phyloP scores from a whole-genome alignment of 2,329 filamentous ascomycete genomes.

The Botryosphaeria agaves region DNA sequence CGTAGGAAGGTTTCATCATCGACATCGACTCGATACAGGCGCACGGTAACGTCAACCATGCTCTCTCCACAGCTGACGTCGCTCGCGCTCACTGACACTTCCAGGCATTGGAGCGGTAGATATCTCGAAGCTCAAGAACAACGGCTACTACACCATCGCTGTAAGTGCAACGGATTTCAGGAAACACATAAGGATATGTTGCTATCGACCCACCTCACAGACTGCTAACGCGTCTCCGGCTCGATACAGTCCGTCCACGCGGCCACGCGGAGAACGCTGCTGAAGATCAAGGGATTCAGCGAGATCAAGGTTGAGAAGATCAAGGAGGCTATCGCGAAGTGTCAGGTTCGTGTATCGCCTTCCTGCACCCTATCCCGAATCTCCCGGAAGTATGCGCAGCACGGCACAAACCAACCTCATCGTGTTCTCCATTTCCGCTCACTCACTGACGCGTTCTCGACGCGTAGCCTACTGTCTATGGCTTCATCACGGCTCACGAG shows the following conservation, averaged over 20 bases:
- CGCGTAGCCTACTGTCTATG: slow-evolving; percentile 35
- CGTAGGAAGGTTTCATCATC: slow-evolving; percentile 37
- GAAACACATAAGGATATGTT: too few relatives aligned
- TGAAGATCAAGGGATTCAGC: slow-evolving; percentile 54
- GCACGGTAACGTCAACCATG: slow-evolving; percentile 30
- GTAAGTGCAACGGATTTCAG: slow-evolving; percentile 28
- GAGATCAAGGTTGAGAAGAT: slow-evolving; percentile 56
- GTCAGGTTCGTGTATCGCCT: slow-evolving; percentile 24
- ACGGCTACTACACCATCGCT: slow-evolving; percentile 45
- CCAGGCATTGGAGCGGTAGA: slow-evolving; percentile 45
- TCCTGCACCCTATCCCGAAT: background rate
- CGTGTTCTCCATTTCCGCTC: background rate
- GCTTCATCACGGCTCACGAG: slow-evolving; percentile 50
- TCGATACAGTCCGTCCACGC: slow-evolving; percentile 41
- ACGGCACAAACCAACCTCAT: too few relatives aligned
- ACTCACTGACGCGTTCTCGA: slow-evolving; percentile 5
- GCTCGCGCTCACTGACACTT: slow-evolving; percentile 5
- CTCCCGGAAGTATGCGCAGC: background rate
- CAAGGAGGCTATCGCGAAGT: slow-evolving; percentile 48
- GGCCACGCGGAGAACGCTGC: slow-evolving; percentile 39
- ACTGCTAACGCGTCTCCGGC: too few relatives aligned
- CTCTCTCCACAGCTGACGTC: background rate
- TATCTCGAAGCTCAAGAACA: slow-evolving; percentile 45
- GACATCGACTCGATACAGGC: slow-evolving; percentile 50
- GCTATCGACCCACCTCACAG: too few relatives aligned